These are phyloP conservation scores for Tricharina praecox DNA, from an alignment of 495 filamentous ascomycete species.

Conservation along the genomic window DNA sequence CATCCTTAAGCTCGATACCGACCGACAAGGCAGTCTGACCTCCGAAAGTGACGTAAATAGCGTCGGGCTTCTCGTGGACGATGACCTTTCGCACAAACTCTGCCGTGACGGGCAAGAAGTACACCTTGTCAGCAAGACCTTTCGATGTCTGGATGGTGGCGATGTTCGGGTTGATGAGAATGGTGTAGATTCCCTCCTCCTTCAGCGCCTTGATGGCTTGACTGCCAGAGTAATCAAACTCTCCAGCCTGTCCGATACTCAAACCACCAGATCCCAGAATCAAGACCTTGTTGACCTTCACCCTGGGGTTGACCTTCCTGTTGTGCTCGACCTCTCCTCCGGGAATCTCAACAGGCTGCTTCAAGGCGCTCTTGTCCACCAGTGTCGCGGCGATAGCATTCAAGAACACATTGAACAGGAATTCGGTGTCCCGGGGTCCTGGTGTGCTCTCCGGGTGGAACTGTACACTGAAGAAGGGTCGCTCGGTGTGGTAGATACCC, in stretches of 20 bases:
- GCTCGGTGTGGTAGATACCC: conserved; percentile 71
- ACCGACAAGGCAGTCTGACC: conserved; percentile 90
- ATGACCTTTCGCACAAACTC: conserved; percentile 98
- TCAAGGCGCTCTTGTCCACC: conserved; percentile 33
- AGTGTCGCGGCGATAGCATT: conserved; percentile 53
- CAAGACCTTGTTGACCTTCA: conserved; percentile 80
- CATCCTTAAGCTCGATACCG: conserved; percentile 89
- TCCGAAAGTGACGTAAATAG: conserved; percentile 90
- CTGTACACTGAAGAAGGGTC: conserved; percentile 93
- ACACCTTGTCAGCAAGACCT: conserved; percentile 92
- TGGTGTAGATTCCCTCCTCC: conserved; percentile 82
- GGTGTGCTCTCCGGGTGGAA: conserved; percentile 97
- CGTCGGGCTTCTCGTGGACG: conserved; percentile 75
- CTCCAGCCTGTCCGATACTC: conserved; percentile 91
- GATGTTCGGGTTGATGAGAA: conserved; percentile 97
- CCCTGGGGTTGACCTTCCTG: conserved; percentile 51
- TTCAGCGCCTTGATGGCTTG: conserved; percentile 93
- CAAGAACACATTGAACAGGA: conserved; percentile 92
- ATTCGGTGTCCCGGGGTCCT: conserved; percentile 91
- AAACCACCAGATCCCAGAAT: conserved; percentile 86
- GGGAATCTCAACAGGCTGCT: conserved; percentile 61
- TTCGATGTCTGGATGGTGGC: conserved; percentile 97
- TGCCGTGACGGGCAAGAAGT: conserved; percentile 91
- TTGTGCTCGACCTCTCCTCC: conserved; percentile 68
- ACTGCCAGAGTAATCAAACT: conserved; percentile 95